Evolutionary conservation across 73 alveolate genomes (phyloP).

Genomic region (Breviolum minutum): DNA sequence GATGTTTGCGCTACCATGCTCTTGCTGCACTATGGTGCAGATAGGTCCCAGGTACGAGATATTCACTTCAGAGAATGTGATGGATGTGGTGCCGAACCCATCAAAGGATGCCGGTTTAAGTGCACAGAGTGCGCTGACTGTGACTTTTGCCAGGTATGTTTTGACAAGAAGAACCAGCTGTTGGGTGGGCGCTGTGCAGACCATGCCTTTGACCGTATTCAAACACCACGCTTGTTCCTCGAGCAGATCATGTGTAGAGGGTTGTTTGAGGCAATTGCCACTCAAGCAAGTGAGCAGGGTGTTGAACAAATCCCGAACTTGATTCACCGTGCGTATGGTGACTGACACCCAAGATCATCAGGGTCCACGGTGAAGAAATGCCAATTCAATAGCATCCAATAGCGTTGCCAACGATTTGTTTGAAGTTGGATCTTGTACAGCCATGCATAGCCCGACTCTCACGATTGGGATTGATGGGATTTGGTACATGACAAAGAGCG

Average conservation of each 20-base stretch:
- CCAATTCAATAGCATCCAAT: too few relatives aligned
- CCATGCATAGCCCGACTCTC: too few relatives aligned
- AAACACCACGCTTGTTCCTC: background rate
- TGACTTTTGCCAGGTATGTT: background rate
- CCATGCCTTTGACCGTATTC: background rate
- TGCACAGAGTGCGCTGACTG: background rate
- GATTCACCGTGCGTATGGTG: too few relatives aligned
- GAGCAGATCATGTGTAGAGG: background rate
- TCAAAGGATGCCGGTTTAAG: background rate
- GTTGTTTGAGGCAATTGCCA: background rate
- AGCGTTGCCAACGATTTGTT: too few relatives aligned
- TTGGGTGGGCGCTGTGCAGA: constrained; percentile 9
- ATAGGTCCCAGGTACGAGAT: background rate
- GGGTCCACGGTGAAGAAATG: too few relatives aligned
- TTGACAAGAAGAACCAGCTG: background rate
- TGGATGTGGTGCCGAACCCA: background rate
- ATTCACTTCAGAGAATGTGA: background rate
- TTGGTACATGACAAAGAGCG: too few relatives aligned
- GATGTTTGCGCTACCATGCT: background rate
- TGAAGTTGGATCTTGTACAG: too few relatives aligned
- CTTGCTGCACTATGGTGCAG: background rate
- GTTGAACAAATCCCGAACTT: too few relatives aligned
- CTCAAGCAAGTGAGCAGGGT: too few relatives aligned
- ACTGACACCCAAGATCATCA: too few relatives aligned
- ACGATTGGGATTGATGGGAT: too few relatives aligned